A percentile compares a stretch with the other conserved stretches of the same genome.
Conservation (phyloP, 1,284 basidiomycete species). For the Takashimella koratensis region DNA sequence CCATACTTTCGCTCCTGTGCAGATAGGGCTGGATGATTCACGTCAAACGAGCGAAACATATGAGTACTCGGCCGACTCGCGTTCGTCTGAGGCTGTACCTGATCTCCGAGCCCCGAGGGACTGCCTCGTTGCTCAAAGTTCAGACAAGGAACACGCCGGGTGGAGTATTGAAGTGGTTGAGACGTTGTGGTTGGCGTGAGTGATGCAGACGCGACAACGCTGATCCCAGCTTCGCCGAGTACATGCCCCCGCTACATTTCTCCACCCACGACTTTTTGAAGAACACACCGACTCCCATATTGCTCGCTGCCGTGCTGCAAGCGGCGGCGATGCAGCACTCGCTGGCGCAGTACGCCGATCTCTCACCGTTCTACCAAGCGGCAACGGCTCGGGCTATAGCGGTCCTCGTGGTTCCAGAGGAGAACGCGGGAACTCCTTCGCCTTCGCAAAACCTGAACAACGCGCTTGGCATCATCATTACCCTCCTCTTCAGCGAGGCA, state of each 20-base stretch:
- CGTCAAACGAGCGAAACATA: too few relatives aligned
- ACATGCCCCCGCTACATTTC: constrained; percentile 10
- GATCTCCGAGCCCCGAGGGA: background rate
- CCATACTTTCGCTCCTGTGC: too few relatives aligned
- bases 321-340: constrained; percentile 5
- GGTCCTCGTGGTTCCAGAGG: background rate
- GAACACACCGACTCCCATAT: constrained; percentile 3
- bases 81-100: background rate
- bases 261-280: constrained; percentile 2
- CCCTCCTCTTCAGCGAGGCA: constrained; percentile 1
- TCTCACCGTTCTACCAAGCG: constrained; percentile 2
- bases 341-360: background rate
- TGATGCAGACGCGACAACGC: background rate
- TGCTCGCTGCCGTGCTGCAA: constrained; percentile 4
- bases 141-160: background rate
- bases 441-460: constrained; percentile 1
- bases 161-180: constrained; percentile 4
- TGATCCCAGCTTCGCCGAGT: constrained; percentile 6
- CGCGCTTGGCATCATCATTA: constrained; percentile 7
- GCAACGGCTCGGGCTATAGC: constrained; percentile 3
- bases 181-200: constrained; percentile 7
- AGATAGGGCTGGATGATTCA: too few relatives aligned
- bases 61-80: background rate
- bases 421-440: background rate
- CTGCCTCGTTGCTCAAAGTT: background rate